Base-by-base conservation (phyloP, 257 asterid genomes). In the Nicotiana tomentosiformis region DNA sequence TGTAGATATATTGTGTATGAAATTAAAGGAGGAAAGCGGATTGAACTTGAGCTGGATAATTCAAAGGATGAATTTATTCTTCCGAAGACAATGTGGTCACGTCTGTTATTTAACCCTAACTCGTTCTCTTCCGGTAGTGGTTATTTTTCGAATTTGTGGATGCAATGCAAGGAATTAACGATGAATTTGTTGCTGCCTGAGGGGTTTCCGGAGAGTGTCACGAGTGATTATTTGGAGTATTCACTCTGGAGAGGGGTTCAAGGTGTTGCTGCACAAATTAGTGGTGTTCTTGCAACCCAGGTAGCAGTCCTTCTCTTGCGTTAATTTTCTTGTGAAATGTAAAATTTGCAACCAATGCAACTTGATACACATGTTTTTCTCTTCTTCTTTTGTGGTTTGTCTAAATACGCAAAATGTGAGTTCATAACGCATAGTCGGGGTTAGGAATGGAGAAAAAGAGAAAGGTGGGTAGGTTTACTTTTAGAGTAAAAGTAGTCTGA, bases 161-260 rank as follows among this genome's bases (percentile, higher is more conserved):
- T 83, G 84, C 89, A 94, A 90, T 92, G 97, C 81, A 88, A 87
- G 86, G 97, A 93, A 11, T 5, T 94, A 39, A 85, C 85, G 51
- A 70, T 77, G 82, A 56, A 80, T 66, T 85, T 96, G 90, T 81
- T 94, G 95, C 90, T 96, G 23, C 98, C 99, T 1, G 97, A 94
- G 87, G 99, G 98, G 61, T 96, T 84, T 74, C 98, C 99, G 10
- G 93, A 90, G 81, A 96, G 98, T 86, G 99, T 96, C 4, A 96
- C 97, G 4, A 90, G 92, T 80, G 99, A 96, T 87, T 96, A 96
- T 84, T 89, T 94, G 84, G 99, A 94, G 87, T 96, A 96, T 86
- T 94, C 98, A 8, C 91, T 96, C 72, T 96, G 99, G 99, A 92
- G 98, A 95, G 98, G 95, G 69, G 97, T 94, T 83, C 98, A 96